These are phyloP conservation scores for Trichoderma koningii DNA, from an alignment of 2,329 filamentous ascomycete genomes.

Conservation along the genomic window DNA sequence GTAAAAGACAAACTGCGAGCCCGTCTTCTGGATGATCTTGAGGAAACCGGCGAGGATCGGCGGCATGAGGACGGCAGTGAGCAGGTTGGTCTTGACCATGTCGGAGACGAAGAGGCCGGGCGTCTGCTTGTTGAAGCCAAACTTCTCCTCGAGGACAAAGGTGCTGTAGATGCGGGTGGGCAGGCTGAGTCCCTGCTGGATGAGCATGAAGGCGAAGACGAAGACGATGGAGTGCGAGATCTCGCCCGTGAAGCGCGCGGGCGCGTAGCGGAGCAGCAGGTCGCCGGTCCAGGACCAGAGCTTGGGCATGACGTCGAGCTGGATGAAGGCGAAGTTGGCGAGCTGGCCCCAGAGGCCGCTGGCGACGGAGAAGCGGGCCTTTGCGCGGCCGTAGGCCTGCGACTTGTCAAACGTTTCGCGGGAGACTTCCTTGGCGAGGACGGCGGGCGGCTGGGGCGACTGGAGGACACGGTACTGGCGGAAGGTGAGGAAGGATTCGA, in stretches of 20 bases:
- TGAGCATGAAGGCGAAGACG: conserved; percentile 80
- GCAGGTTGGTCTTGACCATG: conserved; percentile 84
- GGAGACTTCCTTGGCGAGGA: conserved; percentile 84
- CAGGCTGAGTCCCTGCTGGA: conserved; percentile 76
- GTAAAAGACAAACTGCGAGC: conserved; percentile 95
- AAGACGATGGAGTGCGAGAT: conserved; percentile 93
- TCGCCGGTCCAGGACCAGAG: conserved; percentile 82
- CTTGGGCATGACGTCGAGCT: conserved; percentile 86
- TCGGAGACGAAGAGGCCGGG: conserved; percentile 84
- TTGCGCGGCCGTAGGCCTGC: conserved; percentile 94
- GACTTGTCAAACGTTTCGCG: conserved; percentile 92
- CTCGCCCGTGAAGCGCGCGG: conserved; percentile 80
- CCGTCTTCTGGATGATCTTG: conserved; percentile 90
- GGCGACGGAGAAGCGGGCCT: conserved; percentile 85
- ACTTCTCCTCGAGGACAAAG: conserved; percentile 94
- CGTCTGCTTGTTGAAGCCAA: conserved; percentile 99
- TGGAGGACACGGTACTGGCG: conserved; percentile 89
- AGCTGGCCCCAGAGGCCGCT: conserved; percentile 81
- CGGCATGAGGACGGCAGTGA: conserved; percentile 76
- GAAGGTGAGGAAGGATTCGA: conserved; percentile 85
- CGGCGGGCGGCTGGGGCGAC: conserved; percentile 77
- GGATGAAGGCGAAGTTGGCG: conserved; percentile 86
- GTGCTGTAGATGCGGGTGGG: conserved; percentile 88
- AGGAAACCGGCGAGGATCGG: conserved; percentile 92
- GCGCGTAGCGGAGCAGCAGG: conserved; percentile 72